phyloP scores from a whole-genome alignment of 1,284 basidiomycete genomes.

The Moesziomyces globuligerus region DNA sequence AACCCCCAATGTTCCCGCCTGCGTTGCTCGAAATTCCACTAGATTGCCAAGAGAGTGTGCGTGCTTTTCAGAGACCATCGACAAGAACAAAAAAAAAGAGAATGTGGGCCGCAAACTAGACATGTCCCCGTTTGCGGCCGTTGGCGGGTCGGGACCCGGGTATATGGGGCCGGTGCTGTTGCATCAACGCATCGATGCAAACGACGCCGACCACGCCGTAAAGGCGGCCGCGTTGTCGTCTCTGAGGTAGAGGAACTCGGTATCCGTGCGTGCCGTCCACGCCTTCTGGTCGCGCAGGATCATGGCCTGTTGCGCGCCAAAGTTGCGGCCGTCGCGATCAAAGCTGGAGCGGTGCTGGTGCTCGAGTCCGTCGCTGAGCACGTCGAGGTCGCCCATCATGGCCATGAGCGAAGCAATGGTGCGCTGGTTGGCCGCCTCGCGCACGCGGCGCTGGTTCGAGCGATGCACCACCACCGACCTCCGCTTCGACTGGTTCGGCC shows the following conservation, averaged over 20 bases:
- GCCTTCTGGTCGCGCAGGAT: constrained; percentile 61
- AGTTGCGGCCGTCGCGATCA: constrained; percentile 57
- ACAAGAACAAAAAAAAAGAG: neutral
- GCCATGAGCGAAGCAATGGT: constrained; percentile 57
- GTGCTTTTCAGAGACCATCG: too few species aligned
- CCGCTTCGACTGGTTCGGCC: constrained; percentile 30
- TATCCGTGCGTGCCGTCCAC: constrained; percentile 58
- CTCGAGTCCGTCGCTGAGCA: constrained; percentile 56
- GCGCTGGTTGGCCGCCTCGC: constrained; percentile 48
- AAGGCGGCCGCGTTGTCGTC: constrained; percentile 58
- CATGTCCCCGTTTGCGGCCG: too few species aligned
- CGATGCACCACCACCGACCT: constrained; percentile 25
- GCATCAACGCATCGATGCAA: constrained; percentile 34
- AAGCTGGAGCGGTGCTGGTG: constrained; percentile 48
- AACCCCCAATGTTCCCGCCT: too few species aligned
- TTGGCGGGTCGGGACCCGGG: too few species aligned
- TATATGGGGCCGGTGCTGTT: too few species aligned
- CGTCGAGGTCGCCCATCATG: constrained; percentile 59
- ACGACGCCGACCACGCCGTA: constrained; percentile 47
- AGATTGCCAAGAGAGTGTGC: too few species aligned
- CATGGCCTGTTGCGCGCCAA: constrained; percentile 64
- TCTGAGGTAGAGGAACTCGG: constrained; percentile 53
- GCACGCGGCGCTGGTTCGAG: constrained; percentile 42
- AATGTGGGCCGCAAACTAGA: neutral
- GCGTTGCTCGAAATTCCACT: too few species aligned